A percentile compares a stretch with the other conserved stretches of the same genome.
Conservation (phyloP, 2,329 filamentous ascomycete species). For the Alternaria infectoria region DNA sequence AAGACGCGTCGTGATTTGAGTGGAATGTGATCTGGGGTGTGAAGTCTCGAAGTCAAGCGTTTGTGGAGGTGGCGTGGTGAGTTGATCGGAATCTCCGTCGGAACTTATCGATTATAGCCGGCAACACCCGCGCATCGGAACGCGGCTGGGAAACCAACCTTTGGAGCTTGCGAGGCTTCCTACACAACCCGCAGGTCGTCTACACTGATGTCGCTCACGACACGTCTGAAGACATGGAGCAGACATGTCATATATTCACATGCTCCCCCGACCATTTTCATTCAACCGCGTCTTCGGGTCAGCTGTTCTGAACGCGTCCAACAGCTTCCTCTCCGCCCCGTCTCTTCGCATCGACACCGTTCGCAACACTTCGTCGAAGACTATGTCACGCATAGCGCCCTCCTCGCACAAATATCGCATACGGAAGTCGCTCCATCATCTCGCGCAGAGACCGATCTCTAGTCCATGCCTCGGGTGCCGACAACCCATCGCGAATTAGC, state of each 20-base stretch:
- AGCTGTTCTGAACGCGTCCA: neutral
- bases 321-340: neutral
- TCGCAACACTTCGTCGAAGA: neutral
- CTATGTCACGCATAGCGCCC: neutral
- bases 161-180: neutral
- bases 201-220: neutral
- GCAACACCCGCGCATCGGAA: slow-evolving; percentile 22
- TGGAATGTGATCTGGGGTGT: neutral
- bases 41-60: neutral
- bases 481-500: neutral
- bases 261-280: neutral
- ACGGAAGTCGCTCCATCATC: neutral
- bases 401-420: neutral
- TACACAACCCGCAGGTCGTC: neutral
- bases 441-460: neutral
- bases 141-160: neutral
- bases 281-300: neutral
- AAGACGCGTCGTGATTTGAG: neutral
- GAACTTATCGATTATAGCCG: slow-evolving; percentile 17
- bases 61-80: slow-evolving; percentile 5
- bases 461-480: neutral
- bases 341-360: neutral
- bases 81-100: slow-evolving; percentile 12
- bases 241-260: neutral
- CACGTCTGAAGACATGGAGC: neutral